Evolutionary conservation across 2,329 filamentous ascomycete genomes (phyloP), one percentile per base, ranked within the genome.

Genomic region (Pseudogymnoascus sp.): DNA sequence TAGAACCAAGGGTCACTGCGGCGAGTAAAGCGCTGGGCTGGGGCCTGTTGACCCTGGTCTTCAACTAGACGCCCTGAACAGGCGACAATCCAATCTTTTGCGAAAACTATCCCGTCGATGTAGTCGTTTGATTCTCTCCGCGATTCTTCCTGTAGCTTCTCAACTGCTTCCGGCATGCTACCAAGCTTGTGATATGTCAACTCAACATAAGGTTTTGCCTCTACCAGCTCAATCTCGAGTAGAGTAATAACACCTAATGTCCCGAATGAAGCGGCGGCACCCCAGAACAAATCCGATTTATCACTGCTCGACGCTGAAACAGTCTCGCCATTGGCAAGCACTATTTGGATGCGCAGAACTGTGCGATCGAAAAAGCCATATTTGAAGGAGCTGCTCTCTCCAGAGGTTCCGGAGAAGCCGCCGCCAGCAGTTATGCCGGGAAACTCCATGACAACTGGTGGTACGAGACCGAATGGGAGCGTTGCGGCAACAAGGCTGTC

Each of bases 381-480:
- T 11, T 78, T 79, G 69, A 87, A 89, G 0, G 82, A 86, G 63
- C 80, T 84, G 69, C 84, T 88, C 69, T 89, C 86, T 2, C 85
- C 86, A 0, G 82, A 81, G 0, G 85, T 87, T 1, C 86, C 86
- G 1, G 83, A 79, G 68, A 86, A 89, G 0, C 83, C 85, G 2
- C 86, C 86, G 12, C 86, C 86, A 0, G 81, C 82, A 0, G 86
- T 89, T 64, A 89, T 89, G 0, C 84, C 84, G 0, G 85, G 85
- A 59, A 89, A 86, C 67, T 89, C 86, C 82, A 88, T 88, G 3
- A 89, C 84, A 0, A 89, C 84, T 0, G 80, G 81, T 1, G 81
- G 85, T 0, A 89, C 72, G 0, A 89, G 73, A 0, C 80, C 80
- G 57, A 82, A 69, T 2, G 73, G 70, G 53, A 85, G 66, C 0